Conservation (phyloP, 1,139 yeast genomes). For the Sugiyamaella novakii region DNA sequence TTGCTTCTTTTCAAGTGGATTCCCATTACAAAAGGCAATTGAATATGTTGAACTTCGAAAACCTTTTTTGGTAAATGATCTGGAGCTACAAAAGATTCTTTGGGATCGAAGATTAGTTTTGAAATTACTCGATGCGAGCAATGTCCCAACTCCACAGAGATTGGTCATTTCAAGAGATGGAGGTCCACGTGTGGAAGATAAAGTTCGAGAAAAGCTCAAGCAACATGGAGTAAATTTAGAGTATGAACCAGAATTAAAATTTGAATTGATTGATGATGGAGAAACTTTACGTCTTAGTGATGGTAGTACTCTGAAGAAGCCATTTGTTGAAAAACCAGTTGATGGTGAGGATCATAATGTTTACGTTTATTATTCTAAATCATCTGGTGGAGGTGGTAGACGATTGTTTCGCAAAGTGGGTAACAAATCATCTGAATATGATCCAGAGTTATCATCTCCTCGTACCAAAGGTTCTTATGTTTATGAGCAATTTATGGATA, state of each 20-base stretch:
- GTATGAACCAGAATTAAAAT: constrained; percentile 61
- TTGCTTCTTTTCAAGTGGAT: constrained; percentile 92
- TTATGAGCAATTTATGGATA: constrained; percentile 95
- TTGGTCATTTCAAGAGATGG: constrained; percentile 93
- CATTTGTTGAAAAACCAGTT: constrained; percentile 97
- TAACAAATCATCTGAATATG: constrained; percentile 95
- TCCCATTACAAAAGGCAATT: constrained; percentile 95
- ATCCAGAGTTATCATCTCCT: constrained; percentile 71
- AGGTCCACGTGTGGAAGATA: constrained; percentile 83
- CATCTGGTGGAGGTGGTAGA: constrained; percentile 97
- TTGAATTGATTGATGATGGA: constrained; percentile 73
- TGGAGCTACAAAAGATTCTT: constrained; percentile 84
- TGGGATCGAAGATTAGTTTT: constrained; percentile 97
- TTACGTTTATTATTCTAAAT: constrained; percentile 82
- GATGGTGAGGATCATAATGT: constrained; percentile 99
- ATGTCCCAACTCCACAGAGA: constrained; percentile 86
- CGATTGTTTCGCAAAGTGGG: constrained; percentile 93
- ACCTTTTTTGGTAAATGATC: constrained; percentile 87
- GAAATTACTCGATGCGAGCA: constrained; percentile 73
- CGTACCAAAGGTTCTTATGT: constrained; percentile 90
- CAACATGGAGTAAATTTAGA: constrained; percentile 58
- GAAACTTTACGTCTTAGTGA: constrained; percentile 76
- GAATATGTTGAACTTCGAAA: constrained; percentile 84
- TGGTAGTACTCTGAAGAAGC: constrained; percentile 73
- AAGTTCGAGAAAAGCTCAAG: constrained; percentile 56